These are phyloP conservation scores for Teunomyces aglyptinius DNA, from an alignment of 805 yeast species.

Conservation along the genomic window DNA sequence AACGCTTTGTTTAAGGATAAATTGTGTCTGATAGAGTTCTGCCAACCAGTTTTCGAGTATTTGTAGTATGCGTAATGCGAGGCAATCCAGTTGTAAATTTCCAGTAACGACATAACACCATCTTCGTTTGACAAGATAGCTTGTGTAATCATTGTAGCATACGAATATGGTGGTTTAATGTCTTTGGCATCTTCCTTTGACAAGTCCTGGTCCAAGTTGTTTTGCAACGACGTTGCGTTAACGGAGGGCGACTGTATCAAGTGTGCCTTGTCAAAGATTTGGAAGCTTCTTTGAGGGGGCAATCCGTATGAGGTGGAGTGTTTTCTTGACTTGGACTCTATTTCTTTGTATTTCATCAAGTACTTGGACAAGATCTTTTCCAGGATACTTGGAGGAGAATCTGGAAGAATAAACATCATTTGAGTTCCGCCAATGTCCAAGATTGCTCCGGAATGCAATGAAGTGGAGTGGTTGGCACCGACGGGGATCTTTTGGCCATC, in stretches of 20 bases:
- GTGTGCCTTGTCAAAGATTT: constrained; percentile 49
- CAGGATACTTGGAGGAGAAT: constrained; percentile 70
- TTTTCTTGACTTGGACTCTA: constrained; percentile 19
- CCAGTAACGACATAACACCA: constrained; percentile 84
- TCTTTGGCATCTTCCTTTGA: constrained; percentile 90
- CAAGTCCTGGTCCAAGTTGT: constrained; percentile 57
- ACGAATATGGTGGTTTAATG: constrained; percentile 93
- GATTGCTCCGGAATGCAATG: constrained; percentile 81
- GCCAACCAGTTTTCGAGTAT: constrained; percentile 95
- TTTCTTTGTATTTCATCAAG: constrained; percentile 29
- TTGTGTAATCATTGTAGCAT: constrained; percentile 98
- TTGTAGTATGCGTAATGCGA: constrained; percentile 88
- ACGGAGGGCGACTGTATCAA: constrained; percentile 38
- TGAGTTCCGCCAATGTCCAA: constrained; percentile 96
- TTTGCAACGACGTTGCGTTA: constrained; percentile 43
- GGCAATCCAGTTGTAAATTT: constrained; percentile 89
- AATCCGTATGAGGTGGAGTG: constrained; percentile 4
- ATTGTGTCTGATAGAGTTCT: constrained; percentile 94
- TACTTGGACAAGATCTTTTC: constrained; percentile 42
- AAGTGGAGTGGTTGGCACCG: constrained; percentile 49
- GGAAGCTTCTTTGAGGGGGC: constrained; percentile 41
- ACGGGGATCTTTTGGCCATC: constrained; percentile 63
- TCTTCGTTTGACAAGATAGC: constrained; percentile 87
- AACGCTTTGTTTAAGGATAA: constrained; percentile 93
- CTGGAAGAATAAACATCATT: constrained; percentile 98